phyloP scores from a whole-genome alignment of 2,329 filamentous ascomycete genomes.

The Alternaria dauci region DNA sequence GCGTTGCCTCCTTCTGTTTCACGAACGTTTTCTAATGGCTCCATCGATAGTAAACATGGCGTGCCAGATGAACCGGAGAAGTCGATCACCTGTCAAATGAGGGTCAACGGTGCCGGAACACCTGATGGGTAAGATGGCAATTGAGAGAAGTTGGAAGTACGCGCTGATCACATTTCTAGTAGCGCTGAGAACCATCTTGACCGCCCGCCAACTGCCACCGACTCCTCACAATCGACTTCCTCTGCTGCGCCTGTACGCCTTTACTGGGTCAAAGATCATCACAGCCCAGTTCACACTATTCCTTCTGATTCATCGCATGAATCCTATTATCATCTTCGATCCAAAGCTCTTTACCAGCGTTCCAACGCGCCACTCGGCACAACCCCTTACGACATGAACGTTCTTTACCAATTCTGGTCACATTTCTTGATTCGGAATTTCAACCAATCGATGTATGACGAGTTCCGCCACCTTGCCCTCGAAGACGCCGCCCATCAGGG shows the following conservation, averaged over 20 bases:
- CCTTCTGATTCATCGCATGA: conserved; percentile 58
- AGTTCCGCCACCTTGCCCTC: conserved; percentile 73
- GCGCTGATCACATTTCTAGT: conserved; percentile 30
- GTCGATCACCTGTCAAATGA: conserved; percentile 48
- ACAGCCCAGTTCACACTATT: conserved; percentile 53
- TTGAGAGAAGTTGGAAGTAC: background rate
- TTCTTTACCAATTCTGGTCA: conserved; percentile 78
- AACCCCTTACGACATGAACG: conserved; percentile 67
- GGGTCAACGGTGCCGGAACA: conserved; percentile 47
- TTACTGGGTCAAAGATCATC: conserved; percentile 62
- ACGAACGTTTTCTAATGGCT: conserved; percentile 65
- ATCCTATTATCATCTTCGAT: conserved; percentile 59
- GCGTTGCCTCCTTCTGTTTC: conserved; percentile 39
- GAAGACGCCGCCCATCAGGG: conserved; percentile 66
- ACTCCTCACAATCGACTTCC: conserved; percentile 27
- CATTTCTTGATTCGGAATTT: conserved; percentile 77
- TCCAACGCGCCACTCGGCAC: conserved; percentile 53
- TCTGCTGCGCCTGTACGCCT: conserved; percentile 41
- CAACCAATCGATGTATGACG: conserved; percentile 77
- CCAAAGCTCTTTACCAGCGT: conserved; percentile 61
- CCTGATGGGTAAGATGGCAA: conserved; percentile 38
- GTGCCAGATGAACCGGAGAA: conserved; percentile 59
- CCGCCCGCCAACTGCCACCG: conserved; percentile 28
- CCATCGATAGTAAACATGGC: conserved; percentile 60
- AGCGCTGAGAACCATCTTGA: conserved; percentile 32